These are phyloP conservation scores for Coniochaeta sp. DNA, from an alignment of 2,329 filamentous ascomycete genomes.

Conservation along the genomic window DNA sequence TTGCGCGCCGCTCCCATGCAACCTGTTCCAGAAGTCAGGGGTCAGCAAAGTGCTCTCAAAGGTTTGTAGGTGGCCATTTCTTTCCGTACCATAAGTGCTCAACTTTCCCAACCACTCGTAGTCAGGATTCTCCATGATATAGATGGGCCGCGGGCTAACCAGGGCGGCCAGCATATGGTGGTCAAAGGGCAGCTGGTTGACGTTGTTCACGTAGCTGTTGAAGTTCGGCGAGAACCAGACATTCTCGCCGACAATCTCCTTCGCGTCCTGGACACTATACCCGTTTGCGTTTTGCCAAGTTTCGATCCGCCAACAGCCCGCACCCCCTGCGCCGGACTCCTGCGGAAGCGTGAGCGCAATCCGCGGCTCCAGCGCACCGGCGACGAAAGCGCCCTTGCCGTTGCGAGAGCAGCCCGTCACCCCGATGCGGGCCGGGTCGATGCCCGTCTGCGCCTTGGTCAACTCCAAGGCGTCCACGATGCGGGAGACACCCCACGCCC, in stretches of 20 bases:
- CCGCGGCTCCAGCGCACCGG: constrained; percentile 38
- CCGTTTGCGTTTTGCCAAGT: constrained; percentile 26
- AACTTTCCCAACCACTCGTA: constrained; percentile 43
- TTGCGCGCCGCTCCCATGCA: constrained; percentile 40
- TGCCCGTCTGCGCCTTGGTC: constrained; percentile 23
- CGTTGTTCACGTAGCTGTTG: constrained; percentile 43
- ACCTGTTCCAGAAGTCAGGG: constrained; percentile 5
- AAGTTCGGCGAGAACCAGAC: constrained; percentile 44
- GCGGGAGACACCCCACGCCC: constrained; percentile 42
- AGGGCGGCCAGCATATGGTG: constrained; percentile 45
- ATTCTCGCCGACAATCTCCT: constrained; percentile 44
- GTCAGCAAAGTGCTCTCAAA: background rate
- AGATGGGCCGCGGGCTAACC: constrained; percentile 39
- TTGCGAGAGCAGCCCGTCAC: constrained; percentile 45
- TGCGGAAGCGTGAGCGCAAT: constrained; percentile 41
- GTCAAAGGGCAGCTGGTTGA: constrained; percentile 38
- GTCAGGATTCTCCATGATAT: constrained; percentile 42
- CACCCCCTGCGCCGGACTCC: constrained; percentile 40
- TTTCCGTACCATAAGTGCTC: constrained; percentile 28
- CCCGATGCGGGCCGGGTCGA: constrained; percentile 27
- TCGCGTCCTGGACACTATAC: constrained; percentile 37
- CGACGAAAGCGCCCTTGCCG: constrained; percentile 42
- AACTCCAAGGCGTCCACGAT: constrained; percentile 39
- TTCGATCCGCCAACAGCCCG: constrained; percentile 34
- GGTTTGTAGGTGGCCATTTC: no score